Evolutionary conservation across 2,329 filamentous ascomycete species (phyloP), one percentile per base, ranked within the genome.

Genomic region (Diaporthe nobilis): DNA sequence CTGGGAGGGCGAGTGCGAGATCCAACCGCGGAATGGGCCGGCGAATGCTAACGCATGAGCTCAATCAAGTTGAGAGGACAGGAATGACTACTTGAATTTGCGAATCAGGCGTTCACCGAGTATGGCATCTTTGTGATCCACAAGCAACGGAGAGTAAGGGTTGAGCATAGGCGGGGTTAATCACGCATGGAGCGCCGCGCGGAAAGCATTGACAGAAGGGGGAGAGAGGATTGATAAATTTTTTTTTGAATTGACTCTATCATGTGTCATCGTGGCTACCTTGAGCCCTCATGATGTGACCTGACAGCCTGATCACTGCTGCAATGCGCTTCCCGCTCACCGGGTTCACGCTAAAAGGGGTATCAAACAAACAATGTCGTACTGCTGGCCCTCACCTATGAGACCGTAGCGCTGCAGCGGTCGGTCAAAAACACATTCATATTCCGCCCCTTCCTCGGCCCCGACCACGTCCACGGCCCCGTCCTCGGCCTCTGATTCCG

Each of bases 361-460:
- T 53, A 42, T 39, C 47, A 42, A 55, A 53, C 34, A 42, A 70
- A 70, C 4, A 15, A 28, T 28, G n/a, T 28, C 65, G 15, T 34
- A 55, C 15, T 28, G 8, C 10, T 55, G 15, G 65, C 65, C 17
- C 49, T 55, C 8, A 22, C 4, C n/a, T 7, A 25, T 13, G 15
- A 20, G 17, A 28, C n/a, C 13, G 17, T 17, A 68, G 4, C 13
- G 6, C 4, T 51, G 31, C 53, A 22, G 34, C 47, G 6, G 17
- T 10, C 39, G 2, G 28, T 42, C n/a, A 4, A 44, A 55, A 25
- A 20, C 20, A 25, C 37, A 55, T 72, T 42, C 76, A 70, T 13
- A 75, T 71, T 17, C 78, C 31, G 0, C 77, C 78, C 4, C 79
- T 61, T 12, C 74, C 7, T 42, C 72, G 22, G 49, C 77, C 28